Evolutionary conservation across 805 yeast species (phyloP), one percentile per base, ranked within the genome.

Genomic region (Teunomyces funiuensis): DNA sequence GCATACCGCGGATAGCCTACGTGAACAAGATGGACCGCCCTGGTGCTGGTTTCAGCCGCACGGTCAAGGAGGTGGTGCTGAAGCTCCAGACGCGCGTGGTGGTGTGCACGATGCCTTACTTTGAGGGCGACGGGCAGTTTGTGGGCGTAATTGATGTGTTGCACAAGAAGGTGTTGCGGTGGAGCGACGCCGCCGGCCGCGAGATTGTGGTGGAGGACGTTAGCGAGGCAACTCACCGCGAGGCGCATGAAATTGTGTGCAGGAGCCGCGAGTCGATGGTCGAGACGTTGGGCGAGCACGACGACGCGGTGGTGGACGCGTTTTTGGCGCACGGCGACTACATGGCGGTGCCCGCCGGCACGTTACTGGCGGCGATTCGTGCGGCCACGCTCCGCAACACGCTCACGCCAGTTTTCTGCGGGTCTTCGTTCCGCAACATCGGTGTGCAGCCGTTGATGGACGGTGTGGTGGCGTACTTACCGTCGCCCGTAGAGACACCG

Each of bases 361-460:
- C 77, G 1, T 63, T 93, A n/a, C 76, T 73, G 31, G 52, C 57
- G 11, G 83, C 95, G 0, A 72, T 93, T 6, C 69, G 86, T 39
- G 66, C 64, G 17, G 80, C 85, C 2, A 86, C 96, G 0, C 48
- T 88, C 5, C 58, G 60, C 1, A 74, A 76, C 36, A 61, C 66
- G 28, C 72, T 87, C 1, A 76, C 83, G 0, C 97, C 99, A 0
- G 86, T 93, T 0, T 64, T 90, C 27, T 89, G 97, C 62, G 99
- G 99, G 9, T 86, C 97, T 2, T 85, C 96, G 41, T 93, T 91
- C 64, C 77, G 74, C 50, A 91, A 91, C 59, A 85, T 91, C 34
- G 99, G 99, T 18, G 96, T 93, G 2, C 98, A 93, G 58, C 97
- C 98, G 1, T 66, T 93, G 37, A 64, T 93, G 63, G 97, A 91